phyloP scores from a whole-genome alignment of 2,329 filamentous ascomycete genomes.

The Fusarium citri region DNA sequence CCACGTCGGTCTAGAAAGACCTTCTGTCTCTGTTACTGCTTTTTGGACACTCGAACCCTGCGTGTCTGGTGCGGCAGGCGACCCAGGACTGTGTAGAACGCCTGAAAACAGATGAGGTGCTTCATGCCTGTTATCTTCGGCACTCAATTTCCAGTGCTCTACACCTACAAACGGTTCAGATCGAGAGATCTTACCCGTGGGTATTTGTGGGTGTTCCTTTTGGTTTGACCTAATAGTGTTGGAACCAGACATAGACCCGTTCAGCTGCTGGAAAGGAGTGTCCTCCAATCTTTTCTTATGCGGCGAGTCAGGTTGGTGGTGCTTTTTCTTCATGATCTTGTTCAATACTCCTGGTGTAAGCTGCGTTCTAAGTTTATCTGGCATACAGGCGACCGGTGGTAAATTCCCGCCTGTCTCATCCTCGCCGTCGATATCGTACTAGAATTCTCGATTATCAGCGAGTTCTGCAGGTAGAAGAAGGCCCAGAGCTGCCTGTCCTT shows the following conservation, averaged over 20 bases:
- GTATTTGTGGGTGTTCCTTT: slow-evolving; percentile 19
- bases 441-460: slow-evolving; percentile 50
- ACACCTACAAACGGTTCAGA: slow-evolving; percentile 30
- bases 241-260: background rate
- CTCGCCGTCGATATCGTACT: slow-evolving; percentile 54
- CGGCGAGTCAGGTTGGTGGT: slow-evolving; percentile 37
- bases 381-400: slow-evolving; percentile 47
- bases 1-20: slow-evolving; percentile 3
- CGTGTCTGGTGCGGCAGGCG: background rate
- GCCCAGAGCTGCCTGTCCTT: slow-evolving; percentile 49
- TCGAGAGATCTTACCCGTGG: slow-evolving; percentile 44
- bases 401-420: slow-evolving; percentile 43
- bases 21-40: slow-evolving; percentile 1
- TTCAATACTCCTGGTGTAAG: slow-evolving; percentile 44
- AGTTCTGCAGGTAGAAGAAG: slow-evolving; percentile 51
- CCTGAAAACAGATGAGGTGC: background rate
- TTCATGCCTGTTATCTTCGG: slow-evolving; percentile 3
- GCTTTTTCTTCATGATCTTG: slow-evolving; percentile 47
- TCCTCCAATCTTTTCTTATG: slow-evolving; percentile 7
- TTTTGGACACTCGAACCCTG: background rate
- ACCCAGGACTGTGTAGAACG: background rate
- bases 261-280: background rate
- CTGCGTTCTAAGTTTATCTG: slow-evolving; percentile 44
- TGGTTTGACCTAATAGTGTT: slow-evolving; percentile 10
- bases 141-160: background rate